These are phyloP conservation scores for Cercospora sesami DNA, from an alignment of 2,329 filamentous ascomycete species.

Conservation along the genomic window DNA sequence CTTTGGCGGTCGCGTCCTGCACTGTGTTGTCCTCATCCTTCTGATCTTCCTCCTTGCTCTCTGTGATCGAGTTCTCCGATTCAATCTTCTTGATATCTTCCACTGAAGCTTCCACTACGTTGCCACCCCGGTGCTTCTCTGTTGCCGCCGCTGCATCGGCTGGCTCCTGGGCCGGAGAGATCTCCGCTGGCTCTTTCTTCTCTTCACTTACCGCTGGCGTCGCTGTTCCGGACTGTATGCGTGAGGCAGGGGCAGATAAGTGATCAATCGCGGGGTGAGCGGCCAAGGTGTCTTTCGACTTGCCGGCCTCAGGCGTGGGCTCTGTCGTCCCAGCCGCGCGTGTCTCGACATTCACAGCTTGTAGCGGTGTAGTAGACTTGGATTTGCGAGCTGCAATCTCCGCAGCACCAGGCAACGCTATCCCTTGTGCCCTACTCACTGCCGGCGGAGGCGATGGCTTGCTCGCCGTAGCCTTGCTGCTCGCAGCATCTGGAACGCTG, in stretches of 20 bases:
- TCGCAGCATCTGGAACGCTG: conserved; percentile 2
- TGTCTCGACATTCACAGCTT: conserved; percentile 30
- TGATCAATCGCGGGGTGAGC: conserved; percentile 25
- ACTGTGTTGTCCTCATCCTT: conserved; percentile 18
- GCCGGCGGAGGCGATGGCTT: conserved; percentile 30
- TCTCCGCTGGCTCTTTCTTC: neutral
- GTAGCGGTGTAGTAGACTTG: conserved; percentile 11
- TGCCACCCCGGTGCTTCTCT: conserved; percentile 21
- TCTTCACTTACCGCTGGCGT: conserved; percentile 35
- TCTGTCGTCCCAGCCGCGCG: conserved; percentile 21
- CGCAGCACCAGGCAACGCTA: conserved; percentile 37
- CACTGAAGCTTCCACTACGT: conserved; percentile 15
- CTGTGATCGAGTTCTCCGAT: conserved; percentile 9
- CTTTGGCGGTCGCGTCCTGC: neutral
- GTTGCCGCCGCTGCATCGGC: neutral
- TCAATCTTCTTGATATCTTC: conserved; percentile 27
- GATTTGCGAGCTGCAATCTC: conserved; percentile 34
- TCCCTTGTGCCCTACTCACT: conserved; percentile 27
- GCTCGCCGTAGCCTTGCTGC: conserved; percentile 10
- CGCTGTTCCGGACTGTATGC: conserved; percentile 36
- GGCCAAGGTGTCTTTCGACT: conserved; percentile 18
- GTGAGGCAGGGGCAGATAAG: conserved; percentile 31
- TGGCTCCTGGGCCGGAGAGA: neutral
- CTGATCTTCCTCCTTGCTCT: conserved; percentile 24
- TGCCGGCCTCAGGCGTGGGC: neutral